Evolutionary conservation across 208 protist genomes (phyloP), one percentile per base, ranked within the genome.

Genomic region (Trypanosoma lewisi): DNA sequence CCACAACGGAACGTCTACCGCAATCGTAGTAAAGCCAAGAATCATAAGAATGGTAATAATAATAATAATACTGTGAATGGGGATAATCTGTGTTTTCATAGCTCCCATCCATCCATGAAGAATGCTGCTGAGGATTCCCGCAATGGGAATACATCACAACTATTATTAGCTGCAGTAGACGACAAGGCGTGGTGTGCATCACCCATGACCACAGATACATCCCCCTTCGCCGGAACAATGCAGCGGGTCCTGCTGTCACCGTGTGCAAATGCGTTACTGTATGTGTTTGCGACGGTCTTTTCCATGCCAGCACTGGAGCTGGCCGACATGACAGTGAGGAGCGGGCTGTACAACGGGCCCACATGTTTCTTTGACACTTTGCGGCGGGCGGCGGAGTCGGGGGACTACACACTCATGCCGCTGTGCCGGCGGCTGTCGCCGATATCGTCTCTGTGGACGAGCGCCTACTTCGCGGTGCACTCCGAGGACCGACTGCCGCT

Each of bases 251-350:
- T 88, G 11, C 55, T 56, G n/a, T 88, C 83, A 19, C 82, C 82
- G 8, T 88, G 80, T 76, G 86, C 86, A 16, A 90, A 93, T 73
- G 80, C 82, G 54, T 65, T 93, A 14, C 71, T 93, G 57, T 74
- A 87, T 62, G 48, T 90, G 52, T 87, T 93, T 42, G 80, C 87
- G 4, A 48, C 52, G 9, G 71, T 65, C 4, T 89, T 90, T 60
- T 70, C 59, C 1, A 55, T 93, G 23, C 69, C 87, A 16, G 65
- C 79, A 39, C 81, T 93, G 37, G 78, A 87, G 65, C 57, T 93
- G 44, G 77, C 73, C 7, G 80, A 90, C n/a, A 58, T 83, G 73
- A 79, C 78, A 25, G 54, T 75, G 39, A 70, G 75, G 45, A 93
- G 87, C 67, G 87, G 87, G 7, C 25, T 89, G 23, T 93, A 93